These are phyloP conservation scores for Boletus barrowsii DNA, from an alignment of 768 basidiomycete genomes.

Conservation along the genomic window DNA sequence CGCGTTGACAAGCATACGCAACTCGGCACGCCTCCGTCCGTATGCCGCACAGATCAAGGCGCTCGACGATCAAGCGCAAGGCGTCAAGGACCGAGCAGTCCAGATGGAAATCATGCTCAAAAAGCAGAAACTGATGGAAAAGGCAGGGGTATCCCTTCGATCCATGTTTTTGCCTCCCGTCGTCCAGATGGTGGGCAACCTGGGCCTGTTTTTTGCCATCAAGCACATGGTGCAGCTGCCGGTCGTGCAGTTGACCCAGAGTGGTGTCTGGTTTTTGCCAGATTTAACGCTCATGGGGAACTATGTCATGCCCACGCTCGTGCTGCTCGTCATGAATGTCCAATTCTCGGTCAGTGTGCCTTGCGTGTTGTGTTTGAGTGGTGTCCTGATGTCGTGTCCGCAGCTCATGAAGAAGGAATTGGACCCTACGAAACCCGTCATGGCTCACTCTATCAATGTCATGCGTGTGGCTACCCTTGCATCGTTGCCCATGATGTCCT, in stretches of 20 bases:
- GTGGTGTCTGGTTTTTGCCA: constrained; percentile 69
- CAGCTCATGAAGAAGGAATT: constrained; percentile 51
- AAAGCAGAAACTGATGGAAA: constrained; percentile 52
- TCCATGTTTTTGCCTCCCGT: constrained; percentile 55
- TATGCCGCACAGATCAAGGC: constrained; percentile 49
- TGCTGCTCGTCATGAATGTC: constrained; percentile 57
- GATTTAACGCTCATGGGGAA: constrained; percentile 84
- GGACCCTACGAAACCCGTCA: constrained; percentile 49
- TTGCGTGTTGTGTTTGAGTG: not conserved
- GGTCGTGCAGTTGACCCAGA: constrained; percentile 69
- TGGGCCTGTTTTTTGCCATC: constrained; percentile 83
- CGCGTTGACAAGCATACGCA: constrained; percentile 52
- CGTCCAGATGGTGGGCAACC: constrained; percentile 70
- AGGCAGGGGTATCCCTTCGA: constrained; percentile 61
- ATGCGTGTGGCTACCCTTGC: constrained; percentile 57
- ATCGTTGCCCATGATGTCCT: constrained; percentile 50
- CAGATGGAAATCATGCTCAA: constrained; percentile 44
- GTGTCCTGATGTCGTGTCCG: constrained; percentile 2
- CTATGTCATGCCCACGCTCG: constrained; percentile 63
- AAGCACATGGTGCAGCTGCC: constrained; percentile 69
- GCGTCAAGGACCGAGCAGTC: constrained; percentile 35
- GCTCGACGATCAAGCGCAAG: constrained; percentile 42
- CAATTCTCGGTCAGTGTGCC: constrained; percentile 60
- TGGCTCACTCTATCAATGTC: constrained; percentile 66
- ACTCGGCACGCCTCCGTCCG: constrained; percentile 42